Evolutionary conservation across 805 yeast genomes (phyloP).

Genomic region (Nematodospora valgi): DNA sequence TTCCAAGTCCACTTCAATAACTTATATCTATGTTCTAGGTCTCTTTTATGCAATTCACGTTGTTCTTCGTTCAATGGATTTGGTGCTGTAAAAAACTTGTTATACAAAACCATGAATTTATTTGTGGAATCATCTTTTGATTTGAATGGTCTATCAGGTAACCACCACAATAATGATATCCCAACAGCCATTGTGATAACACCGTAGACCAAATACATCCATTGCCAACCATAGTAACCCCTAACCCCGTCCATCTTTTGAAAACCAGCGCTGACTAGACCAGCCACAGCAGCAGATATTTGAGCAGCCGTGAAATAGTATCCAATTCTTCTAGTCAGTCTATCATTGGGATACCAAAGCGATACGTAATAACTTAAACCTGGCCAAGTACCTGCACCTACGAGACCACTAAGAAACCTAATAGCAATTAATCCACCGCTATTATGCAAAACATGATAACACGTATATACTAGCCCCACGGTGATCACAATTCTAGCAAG

Average conservation of each 20-base stretch:
- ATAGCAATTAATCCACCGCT: conserved; percentile 64
- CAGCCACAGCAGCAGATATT: conserved; percentile 85
- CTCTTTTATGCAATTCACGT: conserved; percentile 51
- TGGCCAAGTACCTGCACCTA: conserved; percentile 89
- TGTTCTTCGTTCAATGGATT: conserved; percentile 57
- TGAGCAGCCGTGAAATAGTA: conserved; percentile 92
- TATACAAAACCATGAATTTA: conserved; percentile 18
- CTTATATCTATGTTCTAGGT: conserved; percentile 53
- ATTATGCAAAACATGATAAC: conserved; percentile 60
- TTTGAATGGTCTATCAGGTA: conserved; percentile 69
- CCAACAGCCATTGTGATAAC: conserved; percentile 63
- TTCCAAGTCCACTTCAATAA: conserved; percentile 52
- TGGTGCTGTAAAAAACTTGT: conserved; percentile 24
- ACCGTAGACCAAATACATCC: conserved; percentile 82
- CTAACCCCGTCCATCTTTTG: conserved; percentile 72
- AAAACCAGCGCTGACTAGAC: conserved; percentile 83
- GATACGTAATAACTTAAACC: conserved; percentile 82
- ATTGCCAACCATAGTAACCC: conserved; percentile 81
- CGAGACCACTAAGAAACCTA: conserved; percentile 69
- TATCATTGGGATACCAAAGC: conserved; percentile 78
- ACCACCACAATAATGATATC: conserved; percentile 69
- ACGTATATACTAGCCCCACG: conserved; percentile 74
- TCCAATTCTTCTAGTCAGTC: conserved; percentile 77
- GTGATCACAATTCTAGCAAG: conserved; percentile 70
- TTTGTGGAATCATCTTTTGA: conserved; percentile 10